phyloP scores from a whole-genome alignment of 2,329 filamentous ascomycete species.

The Saccharata proteae region DNA sequence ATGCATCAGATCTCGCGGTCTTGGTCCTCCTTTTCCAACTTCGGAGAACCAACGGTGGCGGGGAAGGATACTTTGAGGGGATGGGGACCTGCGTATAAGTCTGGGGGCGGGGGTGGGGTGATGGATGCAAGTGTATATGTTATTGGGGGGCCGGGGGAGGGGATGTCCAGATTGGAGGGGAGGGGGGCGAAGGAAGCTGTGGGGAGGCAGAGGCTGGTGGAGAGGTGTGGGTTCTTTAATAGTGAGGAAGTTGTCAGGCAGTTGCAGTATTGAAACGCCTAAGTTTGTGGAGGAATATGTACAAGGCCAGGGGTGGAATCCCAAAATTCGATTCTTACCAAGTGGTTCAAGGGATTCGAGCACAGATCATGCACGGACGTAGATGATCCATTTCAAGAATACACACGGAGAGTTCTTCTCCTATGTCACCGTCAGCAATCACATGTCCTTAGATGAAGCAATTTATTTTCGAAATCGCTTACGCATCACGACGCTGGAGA shows the following conservation, averaged over 20 bases:
- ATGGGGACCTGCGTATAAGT: constrained; percentile 32
- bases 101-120: constrained; percentile 13
- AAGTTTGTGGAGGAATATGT: no score
- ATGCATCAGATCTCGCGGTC: constrained; percentile 29
- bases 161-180: constrained; percentile 30
- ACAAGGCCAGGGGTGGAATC: no score
- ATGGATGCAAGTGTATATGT: constrained; percentile 24
- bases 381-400: no score
- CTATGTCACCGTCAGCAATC: no score
- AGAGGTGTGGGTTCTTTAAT: constrained; percentile 38
- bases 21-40: constrained; percentile 36
- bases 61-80: constrained; percentile 28
- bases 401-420: no score
- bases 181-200: constrained; percentile 17
- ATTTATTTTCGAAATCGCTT: no score
- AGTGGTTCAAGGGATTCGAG: no score
- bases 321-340: no score
- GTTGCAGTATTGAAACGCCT: constrained; percentile 19
- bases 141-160: constrained; percentile 33
- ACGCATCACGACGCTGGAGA: constrained; percentile 3
- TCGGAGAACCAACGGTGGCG: constrained; percentile 23
- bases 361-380: no score
- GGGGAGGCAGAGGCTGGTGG: constrained; percentile 28
- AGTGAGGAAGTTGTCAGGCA: constrained; percentile 32
- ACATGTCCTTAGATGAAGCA: no score